Evolutionary conservation across 23 red algal genomes (phyloP).

Genomic region (Gracilaria gracilis): DNA sequence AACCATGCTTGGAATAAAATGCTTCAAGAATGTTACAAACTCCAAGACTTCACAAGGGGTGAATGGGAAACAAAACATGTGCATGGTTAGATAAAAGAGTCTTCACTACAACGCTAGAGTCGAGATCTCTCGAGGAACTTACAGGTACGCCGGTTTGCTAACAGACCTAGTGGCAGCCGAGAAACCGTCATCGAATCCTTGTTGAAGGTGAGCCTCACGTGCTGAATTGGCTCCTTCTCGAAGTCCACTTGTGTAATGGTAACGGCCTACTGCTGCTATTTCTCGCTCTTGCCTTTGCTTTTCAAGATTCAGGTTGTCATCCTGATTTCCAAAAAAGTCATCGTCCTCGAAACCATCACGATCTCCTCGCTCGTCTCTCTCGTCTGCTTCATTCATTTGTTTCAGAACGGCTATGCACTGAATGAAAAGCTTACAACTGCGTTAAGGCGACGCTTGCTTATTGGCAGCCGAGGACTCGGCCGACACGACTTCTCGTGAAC

Average conservation of each 20-base stretch:
- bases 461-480: not conserved
- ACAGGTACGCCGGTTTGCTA: slow-evolving; percentile 60
- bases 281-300: slow-evolving; percentile 54
- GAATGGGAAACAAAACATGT: not conserved
- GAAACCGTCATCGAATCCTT: slow-evolving; percentile 71
- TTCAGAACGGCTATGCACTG: not conserved
- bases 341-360: slow-evolving; percentile 12
- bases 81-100: not conserved
- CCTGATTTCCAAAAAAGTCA: slow-evolving; percentile 49
- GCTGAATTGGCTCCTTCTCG: slow-evolving; percentile 62
- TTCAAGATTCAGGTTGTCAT: not conserved
- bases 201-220: slow-evolving; percentile 52
- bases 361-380: not conserved
- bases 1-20: slow-evolving; percentile 53
- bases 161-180: slow-evolving; percentile 26
- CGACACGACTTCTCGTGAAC: too few relatives aligned
- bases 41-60: not conserved
- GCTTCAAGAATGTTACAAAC: slow-evolving; percentile 45
- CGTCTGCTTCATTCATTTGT: not conserved
- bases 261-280: slow-evolving; percentile 50
- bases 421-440: not conserved
- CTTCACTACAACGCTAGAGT: not conserved
- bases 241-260: slow-evolving; percentile 52
- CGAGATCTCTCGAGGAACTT: slow-evolving; percentile 1
- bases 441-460: not conserved